Evolutionary conservation across 2,329 filamentous ascomycete genomes (phyloP), one percentile per base, ranked within the genome.

Genomic region (Fusarium clavum): DNA sequence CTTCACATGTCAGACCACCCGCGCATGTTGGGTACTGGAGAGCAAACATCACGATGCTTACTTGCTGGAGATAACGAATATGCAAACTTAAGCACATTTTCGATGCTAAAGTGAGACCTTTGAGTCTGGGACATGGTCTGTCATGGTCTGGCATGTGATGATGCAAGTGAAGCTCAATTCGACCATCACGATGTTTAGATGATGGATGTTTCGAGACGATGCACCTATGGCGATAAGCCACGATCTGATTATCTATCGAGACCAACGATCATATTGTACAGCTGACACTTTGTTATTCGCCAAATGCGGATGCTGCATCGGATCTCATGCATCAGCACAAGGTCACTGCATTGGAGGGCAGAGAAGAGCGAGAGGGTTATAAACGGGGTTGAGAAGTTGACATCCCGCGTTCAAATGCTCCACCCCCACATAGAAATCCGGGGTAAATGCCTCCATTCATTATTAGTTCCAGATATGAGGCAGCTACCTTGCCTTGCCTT

Each of bases 361-460:
- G 69, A 61, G 57, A 61, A 53, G 61, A 47, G 53, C 55, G 32
- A 60, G 41, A 61, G 57, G 57, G 46, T 54, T 54, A 64, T 70
- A 59, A 65, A 71, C 55, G 68, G 62, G 67, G 59, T 52, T 61
- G 64, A 61, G 53, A 56, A 34, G 24, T 57, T 46, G 49, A 53
- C 69, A 72, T 72, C 63, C 70, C 60, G 57, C 70, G 70, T 68
- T 51, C 67, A 66, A 43, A n/a, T 67, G 63, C 72, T 69, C 73
- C 73, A 70, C 73, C 73, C 73, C 73, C 73, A 75, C 69, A 71
- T 46, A 43, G 41, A 40, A 71, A 72, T 71, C 69, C 43, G 69
- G 69, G 69, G 69, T 71, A 71, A 56, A 47, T 61, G 59, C 55
- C 44, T 66, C 61, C 55, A 43, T 41, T 54, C 63, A 57, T 69